These are phyloP conservation scores for Ogataea methylovora DNA, from an alignment of 805 yeast species.

Conservation along the genomic window DNA sequence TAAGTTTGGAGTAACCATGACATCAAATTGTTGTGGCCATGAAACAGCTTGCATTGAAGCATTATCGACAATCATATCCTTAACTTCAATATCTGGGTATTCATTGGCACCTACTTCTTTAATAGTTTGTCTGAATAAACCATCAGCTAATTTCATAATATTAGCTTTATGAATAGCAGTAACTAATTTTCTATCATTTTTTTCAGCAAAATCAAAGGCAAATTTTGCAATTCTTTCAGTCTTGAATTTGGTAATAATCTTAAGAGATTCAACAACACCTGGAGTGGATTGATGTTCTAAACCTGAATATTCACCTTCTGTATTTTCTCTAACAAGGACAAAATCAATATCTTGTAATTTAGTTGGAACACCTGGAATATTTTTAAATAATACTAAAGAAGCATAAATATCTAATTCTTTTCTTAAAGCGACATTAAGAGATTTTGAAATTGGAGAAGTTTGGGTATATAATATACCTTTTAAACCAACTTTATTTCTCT, in stretches of 20 bases:
- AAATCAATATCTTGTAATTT: conserved; percentile 85
- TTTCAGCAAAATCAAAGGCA: conserved; percentile 91
- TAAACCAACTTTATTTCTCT: conserved; percentile 94
- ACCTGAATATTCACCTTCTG: conserved; percentile 98
- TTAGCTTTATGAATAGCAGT: conserved; percentile 99
- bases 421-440: conserved; percentile 93
- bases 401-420: conserved; percentile 95
- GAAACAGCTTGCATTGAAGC: conserved; percentile 99
- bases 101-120: conserved; percentile 79
- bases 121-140: conserved; percentile 91
- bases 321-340: conserved; percentile 95
- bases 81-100: conserved; percentile 75
- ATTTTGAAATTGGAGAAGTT: conserved; percentile 65
- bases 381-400: conserved; percentile 87
- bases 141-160: conserved; percentile 98
- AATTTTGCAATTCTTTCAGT: conserved; percentile 97
- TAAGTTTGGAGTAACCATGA: conserved; percentile 94
- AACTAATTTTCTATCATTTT: conserved; percentile 85
- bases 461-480: conserved; percentile 96
- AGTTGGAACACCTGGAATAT: conserved; percentile 89
- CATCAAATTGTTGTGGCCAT: conserved; percentile 96
- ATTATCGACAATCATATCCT: conserved; percentile 95
- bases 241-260: conserved; percentile 89
- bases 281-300: conserved; percentile 96
- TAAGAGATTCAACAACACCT: conserved; percentile 95